Percentiles rank a stretch among this genome's conserved stretches.
Evolutionary conservation across 176 grass and related monocot genomes (phyloP).

Genomic region (Elaeis guineensis): DNA sequence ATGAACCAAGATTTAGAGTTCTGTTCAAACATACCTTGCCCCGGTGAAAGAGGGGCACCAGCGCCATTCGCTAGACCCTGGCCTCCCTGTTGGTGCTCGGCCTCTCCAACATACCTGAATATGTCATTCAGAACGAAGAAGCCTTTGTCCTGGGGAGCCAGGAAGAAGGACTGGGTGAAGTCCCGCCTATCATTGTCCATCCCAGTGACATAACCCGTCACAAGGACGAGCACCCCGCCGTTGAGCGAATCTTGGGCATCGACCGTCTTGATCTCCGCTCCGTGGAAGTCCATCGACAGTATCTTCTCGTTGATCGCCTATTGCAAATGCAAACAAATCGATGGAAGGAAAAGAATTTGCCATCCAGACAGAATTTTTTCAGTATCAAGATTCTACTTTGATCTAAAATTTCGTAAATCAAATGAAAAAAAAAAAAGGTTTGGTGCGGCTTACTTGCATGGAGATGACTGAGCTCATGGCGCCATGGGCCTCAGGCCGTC

Average conservation of each 20-base stretch:
- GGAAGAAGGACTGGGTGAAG: slow-evolving; percentile 94
- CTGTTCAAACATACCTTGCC: slow-evolving; percentile 30
- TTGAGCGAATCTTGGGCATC: slow-evolving; percentile 77
- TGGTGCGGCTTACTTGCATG: slow-evolving; percentile 35
- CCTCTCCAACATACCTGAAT: slow-evolving; percentile 47
- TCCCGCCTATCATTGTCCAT: slow-evolving; percentile 40
- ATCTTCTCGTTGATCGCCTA: slow-evolving; percentile 93
- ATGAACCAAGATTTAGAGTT: not conserved
- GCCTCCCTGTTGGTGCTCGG: slow-evolving; percentile 6
- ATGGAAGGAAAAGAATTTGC: too few species aligned
- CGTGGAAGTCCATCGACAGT: slow-evolving; percentile 68
- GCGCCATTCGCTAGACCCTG: slow-evolving; percentile 36
- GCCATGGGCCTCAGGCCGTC: slow-evolving; percentile 37
- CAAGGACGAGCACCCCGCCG: slow-evolving; percentile 79
- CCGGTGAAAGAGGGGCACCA: slow-evolving; percentile 1
- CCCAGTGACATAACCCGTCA: slow-evolving; percentile 60
- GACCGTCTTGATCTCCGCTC: slow-evolving; percentile 80
- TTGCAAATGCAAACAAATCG: too few species aligned
- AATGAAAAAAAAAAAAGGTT: too few species aligned
- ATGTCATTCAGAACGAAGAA: slow-evolving; percentile 87
- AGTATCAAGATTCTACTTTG: not conserved
- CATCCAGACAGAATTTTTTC: too few species aligned
- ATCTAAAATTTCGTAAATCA: not conserved
- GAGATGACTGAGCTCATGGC: slow-evolving; percentile 70
- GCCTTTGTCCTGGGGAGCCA: slow-evolving; percentile 89